These are phyloP conservation scores for Lactarius deliciosus DNA, from an alignment of 768 basidiomycete species.

Conservation along the genomic window DNA sequence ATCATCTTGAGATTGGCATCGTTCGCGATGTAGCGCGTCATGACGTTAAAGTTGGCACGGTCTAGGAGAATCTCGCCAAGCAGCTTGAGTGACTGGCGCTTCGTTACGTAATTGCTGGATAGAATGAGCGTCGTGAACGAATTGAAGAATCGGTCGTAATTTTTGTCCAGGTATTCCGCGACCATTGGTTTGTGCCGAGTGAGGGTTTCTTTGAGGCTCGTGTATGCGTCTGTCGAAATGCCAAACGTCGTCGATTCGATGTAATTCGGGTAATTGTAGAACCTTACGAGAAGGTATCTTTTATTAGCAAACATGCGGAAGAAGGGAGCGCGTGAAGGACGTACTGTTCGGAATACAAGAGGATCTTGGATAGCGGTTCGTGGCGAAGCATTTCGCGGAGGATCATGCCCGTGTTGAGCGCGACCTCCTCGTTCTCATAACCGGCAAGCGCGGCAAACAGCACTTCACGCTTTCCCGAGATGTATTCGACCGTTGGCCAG, in stretches of 20 bases:
- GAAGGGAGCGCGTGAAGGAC: constrained; percentile 37
- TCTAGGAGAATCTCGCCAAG: constrained; percentile 97
- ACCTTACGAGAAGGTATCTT: constrained; percentile 56
- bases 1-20: constrained; percentile 99
- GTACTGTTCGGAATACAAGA: constrained; percentile 92
- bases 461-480: constrained; percentile 71
- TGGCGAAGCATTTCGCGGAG: constrained; percentile 95
- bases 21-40: constrained; percentile 95
- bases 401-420: constrained; percentile 97
- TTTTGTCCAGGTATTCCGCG: constrained; percentile 92
- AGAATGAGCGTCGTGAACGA: constrained; percentile 92
- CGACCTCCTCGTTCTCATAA: constrained; percentile 94
- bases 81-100: constrained; percentile 96
- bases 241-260: constrained; percentile 98
- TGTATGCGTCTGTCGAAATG: constrained; percentile 96
- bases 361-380: constrained; percentile 84
- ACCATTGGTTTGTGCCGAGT: constrained; percentile 99
- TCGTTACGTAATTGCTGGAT: constrained; percentile 98
- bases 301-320: neutral
- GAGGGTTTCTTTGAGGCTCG: constrained; percentile 95
- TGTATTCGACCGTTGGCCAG: constrained; percentile 96
- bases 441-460: constrained; percentile 85
- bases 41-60: constrained; percentile 96
- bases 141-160: constrained; percentile 96
- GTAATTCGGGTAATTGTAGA: constrained; percentile 94